Base-by-base conservation (phyloP, 805 yeast species). In the Jamesozyma spencerorum region DNA sequence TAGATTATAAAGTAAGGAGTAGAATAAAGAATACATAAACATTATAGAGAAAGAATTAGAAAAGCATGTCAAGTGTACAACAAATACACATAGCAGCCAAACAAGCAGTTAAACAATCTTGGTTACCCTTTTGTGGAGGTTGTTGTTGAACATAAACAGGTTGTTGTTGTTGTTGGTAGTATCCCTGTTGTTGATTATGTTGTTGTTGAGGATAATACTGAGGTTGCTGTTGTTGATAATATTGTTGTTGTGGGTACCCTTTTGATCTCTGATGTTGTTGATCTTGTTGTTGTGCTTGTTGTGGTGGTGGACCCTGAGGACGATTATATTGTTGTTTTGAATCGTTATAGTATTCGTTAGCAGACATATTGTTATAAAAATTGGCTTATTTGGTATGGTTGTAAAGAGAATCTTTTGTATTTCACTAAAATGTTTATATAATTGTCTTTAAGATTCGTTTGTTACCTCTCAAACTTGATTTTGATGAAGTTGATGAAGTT, bases 31-130 rank as follows among this genome's bases (percentile, higher is more conserved):
- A 20, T 31, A 28, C 5, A 36, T 11, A 27, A 27, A 5, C 6
- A 24, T 14, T 10, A 13, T 19, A 13, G 8, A n/a, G 18, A 17
- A 20, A 7, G n/a, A 18, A 11, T 54, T 59, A 74, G 47, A 73
- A 69, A 14, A 74, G 39, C 41, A 74, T 69, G 50, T 74, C 78
- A 43, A 74, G 49, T 19, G 79, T 69, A 54, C 75, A 73, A 53
- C 80, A 74, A 44, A 74, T 46, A 68, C 79, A 74, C 55, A 73
- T 41, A 18, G 74, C 77, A 18, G 74, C 77, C 34, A 74, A 53
- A 62, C 79, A 74, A 11, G 72, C 79, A 50, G 71, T 59, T 49
- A 72, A 59, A 58, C 79, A 74, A 44, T 62, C 71, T 10, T 57
- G 55, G 40, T 63, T 63, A 36, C 63, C 64, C 18, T 53, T 52